These are phyloP conservation scores for Fusarium subtropicale DNA, from an alignment of 2,329 filamentous ascomycete species.

Conservation along the genomic window DNA sequence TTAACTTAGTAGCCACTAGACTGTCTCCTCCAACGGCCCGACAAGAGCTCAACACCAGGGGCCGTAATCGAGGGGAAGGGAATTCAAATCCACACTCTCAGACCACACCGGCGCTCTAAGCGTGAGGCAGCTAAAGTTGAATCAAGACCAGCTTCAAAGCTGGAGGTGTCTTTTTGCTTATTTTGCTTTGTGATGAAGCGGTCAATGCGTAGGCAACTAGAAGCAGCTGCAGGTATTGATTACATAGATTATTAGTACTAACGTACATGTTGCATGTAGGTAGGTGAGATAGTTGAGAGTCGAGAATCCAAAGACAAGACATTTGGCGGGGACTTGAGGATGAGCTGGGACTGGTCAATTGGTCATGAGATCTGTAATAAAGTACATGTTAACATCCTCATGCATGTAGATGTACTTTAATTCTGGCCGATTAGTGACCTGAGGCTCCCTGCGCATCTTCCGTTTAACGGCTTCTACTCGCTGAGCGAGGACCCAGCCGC, in stretches of 20 bases:
- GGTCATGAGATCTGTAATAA: constrained; percentile 20
- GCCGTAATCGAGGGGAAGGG: constrained; percentile 28
- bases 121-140: constrained; percentile 7
- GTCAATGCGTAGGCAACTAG: constrained; percentile 23
- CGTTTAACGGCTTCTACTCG: constrained; percentile 37
- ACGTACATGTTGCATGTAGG: constrained; percentile 10
- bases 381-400: constrained; percentile 27
- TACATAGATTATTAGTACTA: constrained; percentile 23
- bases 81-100: constrained; percentile 23
- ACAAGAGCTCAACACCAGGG: constrained; percentile 38
- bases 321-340: constrained; percentile 24
- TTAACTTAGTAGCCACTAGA: constrained; percentile 11
- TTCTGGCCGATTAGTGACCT: constrained; percentile 24
- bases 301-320: constrained; percentile 11
- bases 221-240: constrained; percentile 40
- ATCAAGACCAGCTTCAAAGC: not conserved
- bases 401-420: constrained; percentile 37
- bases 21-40: constrained; percentile 36
- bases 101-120: constrained; percentile 21
- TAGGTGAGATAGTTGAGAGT: constrained; percentile 20
- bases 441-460: constrained; percentile 33
- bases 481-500: not conserved
- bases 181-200: constrained; percentile 29
- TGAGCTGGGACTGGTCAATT: constrained; percentile 34
- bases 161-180: constrained; percentile 13